Percentiles rank a stretch among this genome's conserved stretches.
phyloP scores from a whole-genome alignment of 2,329 filamentous ascomycete genomes.

The Fusarium chlamydosporum region DNA sequence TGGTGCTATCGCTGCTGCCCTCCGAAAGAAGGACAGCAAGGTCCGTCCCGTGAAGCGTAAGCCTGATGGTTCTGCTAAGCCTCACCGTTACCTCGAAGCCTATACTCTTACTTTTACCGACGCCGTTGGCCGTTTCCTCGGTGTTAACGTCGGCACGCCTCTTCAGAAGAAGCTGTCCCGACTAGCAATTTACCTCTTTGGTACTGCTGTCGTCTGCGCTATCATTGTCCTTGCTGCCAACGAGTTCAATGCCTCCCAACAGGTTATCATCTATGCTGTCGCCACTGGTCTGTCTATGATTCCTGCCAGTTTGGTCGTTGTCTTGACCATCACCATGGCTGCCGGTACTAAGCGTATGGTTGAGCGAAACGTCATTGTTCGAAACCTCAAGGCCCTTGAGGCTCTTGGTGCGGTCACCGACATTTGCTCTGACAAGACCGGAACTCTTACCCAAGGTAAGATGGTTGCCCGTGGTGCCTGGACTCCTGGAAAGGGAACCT shows the following conservation, averaged over 20 bases:
- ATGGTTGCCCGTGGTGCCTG: constrained; percentile 74
- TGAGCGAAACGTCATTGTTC: constrained; percentile 66
- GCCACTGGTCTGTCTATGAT: constrained; percentile 66
- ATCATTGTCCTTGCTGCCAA: constrained; percentile 78
- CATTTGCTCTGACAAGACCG: constrained; percentile 69
- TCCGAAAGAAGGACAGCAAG: constrained; percentile 65
- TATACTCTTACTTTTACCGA: constrained; percentile 67
- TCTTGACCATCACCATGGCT: constrained; percentile 73
- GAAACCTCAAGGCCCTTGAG: constrained; percentile 67
- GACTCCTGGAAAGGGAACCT: constrained; percentile 70
- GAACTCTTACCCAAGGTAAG: constrained; percentile 73
- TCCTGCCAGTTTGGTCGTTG: constrained; percentile 63
- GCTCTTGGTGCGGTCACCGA: constrained; percentile 73
- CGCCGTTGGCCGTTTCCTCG: constrained; percentile 73
- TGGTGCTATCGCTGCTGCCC: constrained; percentile 68
- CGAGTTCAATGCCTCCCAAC: constrained; percentile 65
- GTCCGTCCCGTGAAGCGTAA: constrained; percentile 66
- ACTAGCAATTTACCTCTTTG: constrained; percentile 76
- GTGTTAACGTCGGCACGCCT: constrained; percentile 77
- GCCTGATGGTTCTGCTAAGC: constrained; percentile 66
- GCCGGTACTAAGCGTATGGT: constrained; percentile 68
- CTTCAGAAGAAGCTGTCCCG: constrained; percentile 77
- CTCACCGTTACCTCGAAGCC: constrained; percentile 65
- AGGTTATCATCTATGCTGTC: constrained; percentile 72
- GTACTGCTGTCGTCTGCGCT: constrained; percentile 75